Percentiles rank a stretch among this genome's conserved stretches.
phyloP scores from a whole-genome alignment of 2,329 filamentous ascomycete species.

The Talaromyces sp. region DNA sequence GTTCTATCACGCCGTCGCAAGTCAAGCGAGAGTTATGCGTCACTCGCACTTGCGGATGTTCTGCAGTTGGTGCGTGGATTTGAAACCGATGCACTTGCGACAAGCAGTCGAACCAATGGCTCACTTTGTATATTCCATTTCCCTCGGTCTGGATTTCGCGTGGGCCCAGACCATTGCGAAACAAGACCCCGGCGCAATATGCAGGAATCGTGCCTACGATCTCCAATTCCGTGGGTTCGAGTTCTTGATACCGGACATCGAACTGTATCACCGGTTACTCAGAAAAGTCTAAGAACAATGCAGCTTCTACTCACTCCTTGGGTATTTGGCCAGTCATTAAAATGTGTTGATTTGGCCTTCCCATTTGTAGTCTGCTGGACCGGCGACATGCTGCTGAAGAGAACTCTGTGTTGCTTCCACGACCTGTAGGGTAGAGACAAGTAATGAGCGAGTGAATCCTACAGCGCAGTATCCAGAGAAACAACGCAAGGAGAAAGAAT shows the following conservation, averaged over 20 bases:
- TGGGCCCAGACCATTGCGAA: constrained; percentile 67
- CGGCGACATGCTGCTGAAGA: too few species aligned
- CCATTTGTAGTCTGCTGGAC: too few species aligned
- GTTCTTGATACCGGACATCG: constrained; percentile 61
- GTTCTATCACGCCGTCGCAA: constrained; percentile 57
- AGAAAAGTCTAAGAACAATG: neutral
- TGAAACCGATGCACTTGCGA: constrained; percentile 68
- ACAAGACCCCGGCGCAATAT: constrained; percentile 67
- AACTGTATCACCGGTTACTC: constrained; percentile 48
- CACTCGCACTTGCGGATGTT: constrained; percentile 43
- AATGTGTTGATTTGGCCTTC: constrained; percentile 16
- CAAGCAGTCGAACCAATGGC: constrained; percentile 80
- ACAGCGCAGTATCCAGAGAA: too few species aligned
- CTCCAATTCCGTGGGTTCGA: constrained; percentile 57
- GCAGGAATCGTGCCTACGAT: constrained; percentile 63
- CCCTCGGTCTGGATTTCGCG: constrained; percentile 57
- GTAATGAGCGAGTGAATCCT: too few species aligned
- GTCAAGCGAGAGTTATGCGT: constrained; percentile 68
- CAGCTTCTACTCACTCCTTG: constrained; percentile 47
- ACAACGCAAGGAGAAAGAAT: too few species aligned
- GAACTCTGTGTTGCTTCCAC: too few species aligned
- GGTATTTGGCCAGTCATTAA: constrained; percentile 50
- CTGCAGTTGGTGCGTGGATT: constrained; percentile 47
- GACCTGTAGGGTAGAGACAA: too few species aligned
- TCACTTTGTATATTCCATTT: constrained; percentile 55